Base-by-base conservation (phyloP, 2,329 filamentous ascomycete species). In the Aspergillus sp. region DNA sequence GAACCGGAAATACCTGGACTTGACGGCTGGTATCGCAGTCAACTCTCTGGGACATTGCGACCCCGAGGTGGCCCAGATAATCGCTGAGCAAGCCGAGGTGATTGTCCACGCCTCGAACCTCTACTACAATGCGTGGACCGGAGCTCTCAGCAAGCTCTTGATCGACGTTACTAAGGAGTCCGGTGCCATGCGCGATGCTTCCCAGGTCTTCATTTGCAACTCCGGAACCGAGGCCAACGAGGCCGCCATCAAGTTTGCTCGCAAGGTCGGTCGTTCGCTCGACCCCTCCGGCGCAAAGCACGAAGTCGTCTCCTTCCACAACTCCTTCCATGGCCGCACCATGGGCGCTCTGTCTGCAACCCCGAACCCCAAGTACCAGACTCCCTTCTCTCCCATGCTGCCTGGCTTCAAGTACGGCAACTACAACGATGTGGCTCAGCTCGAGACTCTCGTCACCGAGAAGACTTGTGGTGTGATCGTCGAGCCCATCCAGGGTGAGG, bases 161-260 rank as follows among this genome's bases (percentile, higher is more conserved):
- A 86, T 99, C 36, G 85, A 94, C 69, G 88, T 89, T 77, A 99
- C 95, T 0, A 78, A 85, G 57, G 86, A 89, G 69, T 88, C 90
- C 0, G 92, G 92, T 42, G 90, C 84, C 66, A 96, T 98, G 90
- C 86, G 90, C 68, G 86, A 89, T 71, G 92, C 90, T 17, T 82
- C 85, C 19, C 86, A 90, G 59, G 92, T 91, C 2, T 99, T 99
- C 73, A 85, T 99, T 66, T 96, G 92, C 82, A 99, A 99, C 80
- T 97, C 93, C 3, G 95, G 95, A 61, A 91, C 90, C 62, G 95
- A 99, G 80, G 95, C 95, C 73, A 99, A 99, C 77, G 95, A 99
- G 80, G 95, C 94, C 1, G 95, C 94, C 38, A 90, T 99, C 76
- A 99, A 99, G 77, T 98, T 99, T 71, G 90, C 94, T 19, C 87